Evolutionary conservation across 2,329 filamentous ascomycete species (phyloP).

Genomic region (Torrubiellomyces zombiae): DNA sequence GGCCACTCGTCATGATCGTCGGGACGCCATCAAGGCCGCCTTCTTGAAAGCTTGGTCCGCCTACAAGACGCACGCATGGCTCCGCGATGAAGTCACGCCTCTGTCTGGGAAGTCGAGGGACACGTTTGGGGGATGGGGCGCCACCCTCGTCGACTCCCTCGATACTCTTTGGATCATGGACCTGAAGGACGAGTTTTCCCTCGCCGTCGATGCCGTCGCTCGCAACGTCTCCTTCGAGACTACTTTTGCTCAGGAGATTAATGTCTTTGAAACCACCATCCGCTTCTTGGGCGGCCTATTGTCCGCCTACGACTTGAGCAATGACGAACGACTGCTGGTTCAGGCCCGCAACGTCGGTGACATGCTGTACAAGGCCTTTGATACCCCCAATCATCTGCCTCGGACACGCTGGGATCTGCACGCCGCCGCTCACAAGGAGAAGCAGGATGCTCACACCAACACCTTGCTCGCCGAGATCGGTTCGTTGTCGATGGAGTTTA

Average conservation of each 20-base stretch:
- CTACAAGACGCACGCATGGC: constrained; percentile 35
- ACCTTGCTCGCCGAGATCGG: constrained; percentile 44
- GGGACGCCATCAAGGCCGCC: constrained; percentile 22
- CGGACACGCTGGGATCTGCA: constrained; percentile 14
- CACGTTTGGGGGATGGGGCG: constrained; percentile 37
- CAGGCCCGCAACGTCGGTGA: constrained; percentile 35
- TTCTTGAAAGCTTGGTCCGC: constrained; percentile 30
- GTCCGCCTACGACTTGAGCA: constrained; percentile 31
- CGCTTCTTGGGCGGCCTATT: constrained; percentile 35
- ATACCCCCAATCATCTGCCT: constrained; percentile 34
- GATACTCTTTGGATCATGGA: constrained; percentile 49
- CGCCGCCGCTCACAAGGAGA: constrained; percentile 9
- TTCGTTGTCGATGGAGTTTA: constrained; percentile 56
- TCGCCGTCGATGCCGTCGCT: constrained; percentile 30
- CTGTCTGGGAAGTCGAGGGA: constrained; percentile 28
- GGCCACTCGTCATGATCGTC: constrained; percentile 16
- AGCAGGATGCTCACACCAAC: constrained; percentile 5
- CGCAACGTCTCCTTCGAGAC: constrained; percentile 32
- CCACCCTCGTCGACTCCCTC: constrained; percentile 41
- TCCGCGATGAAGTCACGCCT: constrained; percentile 33
- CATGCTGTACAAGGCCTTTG: constrained; percentile 34
- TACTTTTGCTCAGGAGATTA: constrained; percentile 24
- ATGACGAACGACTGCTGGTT: constrained; percentile 22
- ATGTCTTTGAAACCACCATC: constrained; percentile 37
- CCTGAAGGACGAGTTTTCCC: constrained; percentile 36